phyloP scores from a whole-genome alignment of 139 green algal genomes.

The Chlamydomonas sphaeroides region DNA sequence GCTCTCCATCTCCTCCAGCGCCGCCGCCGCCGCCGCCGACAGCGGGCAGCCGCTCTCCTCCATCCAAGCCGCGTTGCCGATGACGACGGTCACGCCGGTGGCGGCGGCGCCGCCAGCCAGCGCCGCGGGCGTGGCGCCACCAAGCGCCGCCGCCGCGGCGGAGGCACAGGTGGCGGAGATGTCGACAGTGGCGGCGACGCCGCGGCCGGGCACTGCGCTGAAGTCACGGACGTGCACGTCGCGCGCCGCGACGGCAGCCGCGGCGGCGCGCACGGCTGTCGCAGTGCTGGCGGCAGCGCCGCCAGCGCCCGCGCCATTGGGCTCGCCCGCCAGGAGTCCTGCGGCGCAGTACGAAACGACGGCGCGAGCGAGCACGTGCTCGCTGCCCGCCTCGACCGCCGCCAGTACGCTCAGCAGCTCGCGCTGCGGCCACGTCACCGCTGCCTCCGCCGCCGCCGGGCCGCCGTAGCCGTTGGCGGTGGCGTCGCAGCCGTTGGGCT shows the following conservation, averaged over 20 bases:
- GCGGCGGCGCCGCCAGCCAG: neutral
- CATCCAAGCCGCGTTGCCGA: constrained; percentile 83
- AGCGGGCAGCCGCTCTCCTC: constrained; percentile 57
- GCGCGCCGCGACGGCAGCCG: neutral
- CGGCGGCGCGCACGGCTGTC: constrained; percentile 25
- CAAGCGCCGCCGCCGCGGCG: neutral
- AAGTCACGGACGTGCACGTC: constrained; percentile 25
- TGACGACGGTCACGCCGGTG: constrained; percentile 49
- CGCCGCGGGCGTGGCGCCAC: neutral
- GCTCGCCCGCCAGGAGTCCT: neutral
- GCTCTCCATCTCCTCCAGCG: constrained; percentile 59
- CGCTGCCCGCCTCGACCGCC: constrained; percentile 78
- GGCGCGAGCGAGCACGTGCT: constrained; percentile 87
- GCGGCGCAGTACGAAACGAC: constrained; percentile 67
- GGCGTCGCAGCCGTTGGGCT: neutral
- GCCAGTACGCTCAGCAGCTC: constrained; percentile 76
- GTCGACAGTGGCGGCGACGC: constrained; percentile 15
- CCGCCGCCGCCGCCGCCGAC: constrained; percentile 35
- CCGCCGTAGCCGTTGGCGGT: neutral
- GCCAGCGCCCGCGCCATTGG: neutral
- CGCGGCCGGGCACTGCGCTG: constrained; percentile 33
- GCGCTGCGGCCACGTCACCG: neutral
- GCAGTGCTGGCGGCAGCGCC: neutral
- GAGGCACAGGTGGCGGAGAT: neutral
- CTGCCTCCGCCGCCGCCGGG: too few species aligned